Evolutionary conservation across 148 eudicot species (phyloP).

Genomic region (Spergularia marina): DNA sequence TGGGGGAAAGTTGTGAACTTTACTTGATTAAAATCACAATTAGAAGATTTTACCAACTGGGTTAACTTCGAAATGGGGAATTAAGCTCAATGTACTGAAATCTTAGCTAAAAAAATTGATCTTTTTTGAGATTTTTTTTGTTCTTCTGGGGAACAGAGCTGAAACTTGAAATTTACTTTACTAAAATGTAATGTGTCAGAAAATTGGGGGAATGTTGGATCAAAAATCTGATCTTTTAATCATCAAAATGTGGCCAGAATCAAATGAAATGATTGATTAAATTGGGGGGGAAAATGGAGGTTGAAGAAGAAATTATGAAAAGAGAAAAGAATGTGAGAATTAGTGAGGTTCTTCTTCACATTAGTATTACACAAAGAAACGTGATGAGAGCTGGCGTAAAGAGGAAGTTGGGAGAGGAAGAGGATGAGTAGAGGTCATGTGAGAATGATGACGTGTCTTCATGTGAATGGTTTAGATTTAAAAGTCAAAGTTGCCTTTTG

Average conservation of each 20-base stretch:
- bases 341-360: not conserved
- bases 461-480: constrained; percentile 15
- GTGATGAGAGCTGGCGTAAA: constrained; percentile 26
- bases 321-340: not conserved
- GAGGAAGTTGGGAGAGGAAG: constrained; percentile 10
- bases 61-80: constrained; percentile 18
- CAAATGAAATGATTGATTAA: not conserved
- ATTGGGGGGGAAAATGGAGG: not conserved
- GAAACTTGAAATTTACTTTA: not conserved
- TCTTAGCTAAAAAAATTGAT: not conserved
- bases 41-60: constrained; percentile 15
- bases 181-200: not conserved
- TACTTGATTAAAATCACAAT: not conserved
- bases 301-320: constrained; percentile 26
- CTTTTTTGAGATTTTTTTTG: not conserved
- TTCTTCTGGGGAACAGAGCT: not conserved
- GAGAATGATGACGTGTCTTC: constrained; percentile 34
- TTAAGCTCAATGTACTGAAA: constrained; percentile 2
- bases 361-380: not conserved
- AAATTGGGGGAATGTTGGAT: not conserved
- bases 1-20: not conserved
- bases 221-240: constrained; percentile 6
- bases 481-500: constrained; percentile 19
- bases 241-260: not conserved
- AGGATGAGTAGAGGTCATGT: constrained; percentile 35